These are phyloP conservation scores for Penicillium capsulatum DNA, from an alignment of 2,329 filamentous ascomycete genomes.

Conservation along the genomic window DNA sequence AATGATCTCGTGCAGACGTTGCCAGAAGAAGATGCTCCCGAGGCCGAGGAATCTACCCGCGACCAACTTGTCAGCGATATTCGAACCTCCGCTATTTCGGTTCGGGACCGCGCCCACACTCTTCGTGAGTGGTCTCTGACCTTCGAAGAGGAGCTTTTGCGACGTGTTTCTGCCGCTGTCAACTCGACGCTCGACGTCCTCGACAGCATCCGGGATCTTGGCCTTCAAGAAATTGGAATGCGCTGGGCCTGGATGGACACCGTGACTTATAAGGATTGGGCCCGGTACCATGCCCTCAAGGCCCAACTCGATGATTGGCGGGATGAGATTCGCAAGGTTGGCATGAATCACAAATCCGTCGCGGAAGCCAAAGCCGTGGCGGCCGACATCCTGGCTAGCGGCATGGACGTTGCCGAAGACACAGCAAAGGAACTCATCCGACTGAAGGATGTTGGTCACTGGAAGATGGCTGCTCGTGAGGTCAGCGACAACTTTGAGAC, in stretches of 20 bases:
- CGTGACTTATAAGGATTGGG: slow-evolving; percentile 95
- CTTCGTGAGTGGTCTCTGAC: slow-evolving; percentile 71
- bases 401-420: slow-evolving; percentile 72
- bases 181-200: slow-evolving; percentile 77
- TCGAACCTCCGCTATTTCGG: slow-evolving; percentile 63
- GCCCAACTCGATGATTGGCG: slow-evolving; percentile 80
- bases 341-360: slow-evolving; percentile 68
- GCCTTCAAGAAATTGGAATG: slow-evolving; percentile 87
- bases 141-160: slow-evolving; percentile 66
- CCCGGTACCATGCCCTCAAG: slow-evolving; percentile 86
- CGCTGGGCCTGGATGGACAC: slow-evolving; percentile 93
- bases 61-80: slow-evolving; percentile 55
- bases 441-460: slow-evolving; percentile 77
- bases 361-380: slow-evolving; percentile 63
- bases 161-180: slow-evolving; percentile 67
- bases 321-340: slow-evolving; percentile 70
- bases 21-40: slow-evolving; percentile 54
- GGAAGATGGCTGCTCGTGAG: slow-evolving; percentile 76
- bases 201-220: slow-evolving; percentile 75
- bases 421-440: slow-evolving; percentile 75
- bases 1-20: slow-evolving; percentile 52
- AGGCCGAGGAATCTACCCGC: slow-evolving; percentile 50
- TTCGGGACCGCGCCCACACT: slow-evolving; percentile 73
- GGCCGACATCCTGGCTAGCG: slow-evolving; percentile 67
- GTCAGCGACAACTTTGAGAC: slow-evolving; percentile 73